Evolutionary conservation across 129 eudicot species (phyloP).

Genomic region (Pittosporum tobira): DNA sequence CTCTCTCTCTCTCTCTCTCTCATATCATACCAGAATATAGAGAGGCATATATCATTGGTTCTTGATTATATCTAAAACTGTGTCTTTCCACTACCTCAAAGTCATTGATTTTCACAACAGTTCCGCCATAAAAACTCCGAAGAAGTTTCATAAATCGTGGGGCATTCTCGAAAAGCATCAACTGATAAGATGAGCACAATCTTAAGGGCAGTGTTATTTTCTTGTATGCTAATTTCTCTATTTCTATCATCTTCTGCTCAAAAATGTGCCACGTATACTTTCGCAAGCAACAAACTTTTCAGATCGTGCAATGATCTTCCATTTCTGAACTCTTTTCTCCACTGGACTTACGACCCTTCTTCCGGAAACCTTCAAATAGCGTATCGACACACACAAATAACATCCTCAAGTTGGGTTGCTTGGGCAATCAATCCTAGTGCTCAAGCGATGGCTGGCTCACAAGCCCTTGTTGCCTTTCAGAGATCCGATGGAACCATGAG

Average conservation of each 20-base stretch:
- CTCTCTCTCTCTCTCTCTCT: too few species aligned
- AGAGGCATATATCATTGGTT: background rate
- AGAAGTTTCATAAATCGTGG: background rate
- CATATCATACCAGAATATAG: background rate
- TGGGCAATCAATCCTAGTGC: slow-evolving; percentile 74
- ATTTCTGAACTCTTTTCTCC: slow-evolving; percentile 52
- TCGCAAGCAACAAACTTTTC: slow-evolving; percentile 44
- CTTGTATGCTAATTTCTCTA: slow-evolving; percentile 27
- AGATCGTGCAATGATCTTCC: slow-evolving; percentile 65
- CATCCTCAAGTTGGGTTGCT: slow-evolving; percentile 57
- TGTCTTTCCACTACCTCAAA: background rate
- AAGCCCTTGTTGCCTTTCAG: slow-evolving; percentile 59
- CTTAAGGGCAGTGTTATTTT: slow-evolving; percentile 18
- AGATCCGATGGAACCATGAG: slow-evolving; percentile 50
- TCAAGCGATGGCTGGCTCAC: slow-evolving; percentile 64
- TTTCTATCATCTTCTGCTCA: slow-evolving; percentile 40
- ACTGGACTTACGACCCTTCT: slow-evolving; percentile 62
- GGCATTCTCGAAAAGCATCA: background rate
- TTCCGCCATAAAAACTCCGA: background rate
- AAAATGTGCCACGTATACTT: slow-evolving; percentile 42
- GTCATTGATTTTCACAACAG: background rate
- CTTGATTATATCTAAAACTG: background rate
- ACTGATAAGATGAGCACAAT: slow-evolving; percentile 11
- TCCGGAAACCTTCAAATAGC: slow-evolving; percentile 44
- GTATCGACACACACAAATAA: slow-evolving; percentile 41